Evolutionary conservation across 805 yeast species (phyloP).

Genomic region (Pichia cabralensis): DNA sequence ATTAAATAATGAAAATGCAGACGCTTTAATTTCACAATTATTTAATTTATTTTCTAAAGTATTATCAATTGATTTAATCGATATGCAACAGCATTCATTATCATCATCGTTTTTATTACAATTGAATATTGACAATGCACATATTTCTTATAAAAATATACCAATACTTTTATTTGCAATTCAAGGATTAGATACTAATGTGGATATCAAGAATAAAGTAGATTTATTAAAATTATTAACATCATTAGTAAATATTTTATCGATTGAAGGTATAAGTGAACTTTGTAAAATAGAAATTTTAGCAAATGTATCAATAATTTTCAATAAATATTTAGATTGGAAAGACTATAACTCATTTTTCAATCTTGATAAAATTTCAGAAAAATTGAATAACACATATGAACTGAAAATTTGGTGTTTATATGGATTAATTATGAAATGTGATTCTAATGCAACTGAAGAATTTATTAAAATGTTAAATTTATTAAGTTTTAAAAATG

Average conservation of each 20-base stretch:
- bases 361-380: background rate
- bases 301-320: constrained; percentile 6
- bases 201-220: background rate
- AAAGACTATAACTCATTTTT: background rate
- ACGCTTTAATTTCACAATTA: background rate
- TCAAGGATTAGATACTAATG: constrained; percentile 5
- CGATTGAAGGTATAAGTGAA: too few relatives aligned
- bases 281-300: constrained; percentile 3
- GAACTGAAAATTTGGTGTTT: constrained; percentile 10
- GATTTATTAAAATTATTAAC: too few relatives aligned
- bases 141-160: background rate
- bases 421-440: constrained; percentile 10
- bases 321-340: constrained; percentile 10
- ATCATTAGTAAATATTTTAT: too few relatives aligned
- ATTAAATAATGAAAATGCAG: constrained; percentile 1
- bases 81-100: too few relatives aligned
- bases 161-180: constrained; percentile 4
- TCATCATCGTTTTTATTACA: too few relatives aligned
- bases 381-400: background rate
- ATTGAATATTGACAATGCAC: too few relatives aligned
- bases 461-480: constrained; percentile 3
- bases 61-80: background rate
- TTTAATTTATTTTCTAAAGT: background rate
- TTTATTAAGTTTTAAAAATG: background rate
- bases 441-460: constrained; percentile 6